Conservation (phyloP, 331 rosid genomes). For the Malus hybrid region DNA sequence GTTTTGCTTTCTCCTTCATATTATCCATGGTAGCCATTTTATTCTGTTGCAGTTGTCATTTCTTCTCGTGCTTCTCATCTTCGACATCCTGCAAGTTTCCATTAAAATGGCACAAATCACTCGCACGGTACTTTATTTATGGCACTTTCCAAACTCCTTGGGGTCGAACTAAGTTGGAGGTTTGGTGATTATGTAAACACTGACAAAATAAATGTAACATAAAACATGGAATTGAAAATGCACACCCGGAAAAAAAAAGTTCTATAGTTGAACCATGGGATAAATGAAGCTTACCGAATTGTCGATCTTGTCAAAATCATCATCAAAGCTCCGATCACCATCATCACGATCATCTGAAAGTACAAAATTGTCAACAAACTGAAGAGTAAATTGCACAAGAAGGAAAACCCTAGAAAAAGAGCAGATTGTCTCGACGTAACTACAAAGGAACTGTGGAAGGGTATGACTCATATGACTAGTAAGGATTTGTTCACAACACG, state of each 20-base stretch:
- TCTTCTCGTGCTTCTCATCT: conserved; percentile 54
- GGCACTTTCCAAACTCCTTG: background rate
- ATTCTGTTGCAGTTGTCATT: conserved; percentile 25
- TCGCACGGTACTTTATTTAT: background rate
- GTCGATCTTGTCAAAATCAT: conserved; percentile 89
- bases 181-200: background rate
- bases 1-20: conserved; percentile 10
- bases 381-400: background rate
- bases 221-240: background rate
- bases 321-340: conserved; percentile 63
- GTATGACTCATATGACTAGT: background rate
- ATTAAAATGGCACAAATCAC: background rate
- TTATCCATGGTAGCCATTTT: conserved; percentile 1
- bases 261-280: background rate
- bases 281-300: conserved; percentile 55
- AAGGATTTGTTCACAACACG: background rate
- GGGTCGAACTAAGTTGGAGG: background rate
- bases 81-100: conserved; percentile 69
- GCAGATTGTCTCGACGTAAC: background rate
- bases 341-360: conserved; percentile 49
- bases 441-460: background rate
- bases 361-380: conserved; percentile 1
- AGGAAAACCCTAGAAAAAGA: background rate
- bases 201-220: background rate
- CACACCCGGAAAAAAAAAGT: background rate